Conservation (phyloP, 2,329 filamentous ascomycete genomes). For the Cercospora sp. region DNA sequence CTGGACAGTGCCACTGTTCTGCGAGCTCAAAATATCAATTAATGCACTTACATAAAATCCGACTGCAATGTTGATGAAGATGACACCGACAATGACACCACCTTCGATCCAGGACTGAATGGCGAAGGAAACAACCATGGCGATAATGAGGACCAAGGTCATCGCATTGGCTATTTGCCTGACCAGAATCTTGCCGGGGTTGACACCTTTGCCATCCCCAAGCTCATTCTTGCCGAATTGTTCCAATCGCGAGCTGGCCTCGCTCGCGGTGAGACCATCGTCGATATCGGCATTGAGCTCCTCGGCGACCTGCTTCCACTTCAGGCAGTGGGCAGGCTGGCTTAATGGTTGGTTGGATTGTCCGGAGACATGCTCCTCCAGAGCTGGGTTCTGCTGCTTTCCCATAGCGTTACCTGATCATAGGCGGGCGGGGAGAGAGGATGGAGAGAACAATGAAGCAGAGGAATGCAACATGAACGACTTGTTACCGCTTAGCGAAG, state of each 20-base stretch:
- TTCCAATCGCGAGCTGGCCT: conserved; percentile 60
- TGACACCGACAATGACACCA: conserved; percentile 49
- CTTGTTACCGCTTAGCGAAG: conserved; percentile 10
- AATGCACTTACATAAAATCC: conserved; percentile 41
- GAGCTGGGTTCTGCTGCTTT: conserved; percentile 18
- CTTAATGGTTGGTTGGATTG: conserved; percentile 55
- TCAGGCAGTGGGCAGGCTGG: conserved; percentile 62
- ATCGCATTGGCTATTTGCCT: conserved; percentile 76
- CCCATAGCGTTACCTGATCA: conserved; percentile 20
- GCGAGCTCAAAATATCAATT: background rate
- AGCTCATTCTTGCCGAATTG: conserved; percentile 69
- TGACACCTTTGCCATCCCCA: conserved; percentile 66
- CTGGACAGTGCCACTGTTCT: background rate
- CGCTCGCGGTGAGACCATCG: conserved; percentile 62
- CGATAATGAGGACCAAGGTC: conserved; percentile 61
- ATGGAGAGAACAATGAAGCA: background rate
- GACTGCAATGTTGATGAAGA: conserved; percentile 48
- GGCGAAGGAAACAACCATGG: conserved; percentile 51
- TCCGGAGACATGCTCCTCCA: conserved; percentile 34
- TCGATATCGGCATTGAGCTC: conserved; percentile 65
- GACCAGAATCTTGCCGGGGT: conserved; percentile 69
- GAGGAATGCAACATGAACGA: conserved; percentile 16
- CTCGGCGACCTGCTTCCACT: conserved; percentile 54
- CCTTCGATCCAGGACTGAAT: conserved; percentile 52
- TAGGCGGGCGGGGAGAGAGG: background rate